Evolutionary conservation across 257 asterid genomes (phyloP), one percentile per base, ranked within the genome.

Genomic region (Gentiana straminea): DNA sequence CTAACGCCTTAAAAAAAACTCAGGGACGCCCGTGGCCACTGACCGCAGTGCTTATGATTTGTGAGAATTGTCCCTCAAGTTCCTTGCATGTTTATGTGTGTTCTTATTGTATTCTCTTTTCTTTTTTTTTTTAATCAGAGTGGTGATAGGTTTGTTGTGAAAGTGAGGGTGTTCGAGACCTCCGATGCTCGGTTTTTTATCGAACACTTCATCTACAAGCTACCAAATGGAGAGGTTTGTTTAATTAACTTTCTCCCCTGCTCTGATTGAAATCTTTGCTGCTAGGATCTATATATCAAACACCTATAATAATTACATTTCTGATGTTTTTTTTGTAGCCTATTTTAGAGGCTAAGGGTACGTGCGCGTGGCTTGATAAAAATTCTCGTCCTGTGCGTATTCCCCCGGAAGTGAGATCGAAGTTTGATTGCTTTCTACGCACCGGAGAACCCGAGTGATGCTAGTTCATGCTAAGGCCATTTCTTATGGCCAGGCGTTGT

Each of bases 291-390:
- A 5, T 41, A 5, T 5, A 5, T 5, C 46, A 41, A 5, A 41
- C 5, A 41, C 7, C 9, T 7, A 41, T 5, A 41, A 7, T 41
- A 41, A 41, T 5, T 41, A 7, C 0, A 3, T 5, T 5, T 41
- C 46, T 10, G 48, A 51, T 24, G 24, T 3, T 35, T 12, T 24
- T 55, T 67, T 54, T 61, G 48, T 79, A 92, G 99, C 94, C 84
- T 2, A 61, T 92, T 33, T 41, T 85, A 64, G 97, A 88, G 82
- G 99, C 99, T 35, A 83, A 51, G 61, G 94, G 79, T 33, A 85
- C 84, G 12, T 93, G 86, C 54, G 95, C 74, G 56, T 92, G 93
- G 89, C 95, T 88, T 56, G 86, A 85, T 69, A 88, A 81, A 73
- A 85, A 74, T 74, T 92, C 83, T 51, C 86, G 89, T 10, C 95